These are phyloP conservation scores for Orbilia blumenaviensis DNA, from an alignment of 2,329 filamentous ascomycete genomes.

Conservation along the genomic window DNA sequence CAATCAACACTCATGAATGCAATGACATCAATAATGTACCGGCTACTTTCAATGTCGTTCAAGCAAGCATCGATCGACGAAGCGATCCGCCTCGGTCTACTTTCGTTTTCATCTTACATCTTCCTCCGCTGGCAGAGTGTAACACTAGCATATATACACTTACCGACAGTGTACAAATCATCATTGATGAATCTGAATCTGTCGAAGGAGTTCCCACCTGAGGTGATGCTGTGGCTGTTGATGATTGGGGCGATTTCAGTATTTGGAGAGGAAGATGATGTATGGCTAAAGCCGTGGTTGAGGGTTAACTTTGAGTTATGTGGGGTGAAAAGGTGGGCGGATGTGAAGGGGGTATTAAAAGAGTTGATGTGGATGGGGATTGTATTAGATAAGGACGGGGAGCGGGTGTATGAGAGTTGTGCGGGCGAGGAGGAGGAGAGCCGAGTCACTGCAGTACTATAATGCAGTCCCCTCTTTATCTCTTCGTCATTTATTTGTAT, in stretches of 20 bases:
- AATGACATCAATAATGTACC: constrained; percentile 63
- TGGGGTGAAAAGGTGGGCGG: constrained; percentile 53
- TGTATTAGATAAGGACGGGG: constrained; percentile 59
- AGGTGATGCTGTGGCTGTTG: constrained; percentile 57
- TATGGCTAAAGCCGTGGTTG: constrained; percentile 57
- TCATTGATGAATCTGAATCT: constrained; percentile 47
- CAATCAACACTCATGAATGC: constrained; percentile 57
- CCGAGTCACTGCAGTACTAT: not conserved
- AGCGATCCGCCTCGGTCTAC: constrained; percentile 61
- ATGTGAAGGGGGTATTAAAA: constrained; percentile 57
- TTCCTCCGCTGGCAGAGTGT: constrained; percentile 59
- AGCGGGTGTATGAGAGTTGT: constrained; percentile 56
- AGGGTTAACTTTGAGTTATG: constrained; percentile 54
- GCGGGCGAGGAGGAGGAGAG: not conserved
- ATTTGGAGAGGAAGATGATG: constrained; percentile 53
- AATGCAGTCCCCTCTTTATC: too few species aligned
- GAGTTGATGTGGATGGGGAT: constrained; percentile 59
- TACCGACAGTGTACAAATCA: constrained; percentile 52
- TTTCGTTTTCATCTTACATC: constrained; percentile 61
- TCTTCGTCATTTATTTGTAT: too few species aligned
- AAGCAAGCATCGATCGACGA: constrained; percentile 59
- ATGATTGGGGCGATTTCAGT: constrained; percentile 57
- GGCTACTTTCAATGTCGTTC: constrained; percentile 60
- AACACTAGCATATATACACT: constrained; percentile 49
- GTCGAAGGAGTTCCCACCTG: constrained; percentile 33